Evolutionary conservation across 805 yeast species (phyloP).

Genomic region (Metschnikowia henanensis): DNA sequence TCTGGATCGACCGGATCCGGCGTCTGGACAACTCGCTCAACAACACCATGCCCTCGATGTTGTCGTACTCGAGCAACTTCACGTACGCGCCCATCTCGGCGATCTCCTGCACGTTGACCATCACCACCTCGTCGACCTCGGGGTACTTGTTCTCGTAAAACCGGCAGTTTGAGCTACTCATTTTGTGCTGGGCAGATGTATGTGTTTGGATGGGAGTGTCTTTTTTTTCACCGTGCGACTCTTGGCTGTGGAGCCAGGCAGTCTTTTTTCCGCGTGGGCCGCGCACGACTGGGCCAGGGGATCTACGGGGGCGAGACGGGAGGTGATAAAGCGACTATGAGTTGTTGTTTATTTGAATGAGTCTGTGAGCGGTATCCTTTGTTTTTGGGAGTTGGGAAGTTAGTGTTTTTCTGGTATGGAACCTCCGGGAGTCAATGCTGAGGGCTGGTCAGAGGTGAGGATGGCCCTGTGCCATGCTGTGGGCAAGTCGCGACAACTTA

Average conservation of each 20-base stretch:
- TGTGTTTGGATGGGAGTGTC: background rate
- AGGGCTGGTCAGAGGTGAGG: no score
- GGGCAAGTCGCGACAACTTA: no score
- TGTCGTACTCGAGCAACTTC: slow-evolving; percentile 92
- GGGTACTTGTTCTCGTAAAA: slow-evolving; percentile 98
- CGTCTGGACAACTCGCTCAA: slow-evolving; percentile 96
- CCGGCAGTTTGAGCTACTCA: slow-evolving; percentile 91
- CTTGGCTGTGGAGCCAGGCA: background rate
- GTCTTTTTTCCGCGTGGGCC: slow-evolving; percentile 2
- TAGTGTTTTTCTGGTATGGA: no score
- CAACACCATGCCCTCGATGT: slow-evolving; percentile 98
- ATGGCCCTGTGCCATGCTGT: no score
- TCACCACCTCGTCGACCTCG: slow-evolving; percentile 97
- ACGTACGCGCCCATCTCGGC: slow-evolving; percentile 99
- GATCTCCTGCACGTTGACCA: slow-evolving; percentile 97
- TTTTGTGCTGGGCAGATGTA: slow-evolving; percentile 23
- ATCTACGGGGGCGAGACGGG: no score
- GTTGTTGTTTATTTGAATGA: background rate
- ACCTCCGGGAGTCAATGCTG: no score
- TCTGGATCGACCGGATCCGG: slow-evolving; percentile 97
- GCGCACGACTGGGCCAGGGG: slow-evolving; percentile 8
- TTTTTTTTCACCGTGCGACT: background rate
- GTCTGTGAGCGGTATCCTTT: no score
- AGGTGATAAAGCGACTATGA: no score
- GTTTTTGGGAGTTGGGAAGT: no score